Evolutionary conservation across 1,284 basidiomycete genomes (phyloP).

Genomic region (Amylostereum areolatum): DNA sequence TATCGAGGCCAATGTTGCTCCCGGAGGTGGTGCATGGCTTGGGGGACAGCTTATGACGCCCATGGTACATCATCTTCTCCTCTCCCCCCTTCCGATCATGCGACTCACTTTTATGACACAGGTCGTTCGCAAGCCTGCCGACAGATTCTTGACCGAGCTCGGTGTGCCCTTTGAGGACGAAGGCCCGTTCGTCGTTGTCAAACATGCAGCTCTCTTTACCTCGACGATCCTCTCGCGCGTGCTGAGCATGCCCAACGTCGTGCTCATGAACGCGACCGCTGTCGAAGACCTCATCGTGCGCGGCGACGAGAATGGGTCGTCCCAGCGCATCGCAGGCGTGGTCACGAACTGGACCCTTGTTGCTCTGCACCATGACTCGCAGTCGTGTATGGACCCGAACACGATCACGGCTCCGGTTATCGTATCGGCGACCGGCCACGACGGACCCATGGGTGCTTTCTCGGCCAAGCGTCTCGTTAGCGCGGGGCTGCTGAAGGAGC

Average conservation of each 20-base stretch:
- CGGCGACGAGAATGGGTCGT: constrained; percentile 43
- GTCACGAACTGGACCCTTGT: constrained; percentile 87
- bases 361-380: constrained; percentile 75
- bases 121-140: constrained; percentile 79
- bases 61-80: constrained; percentile 44
- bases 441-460: constrained; percentile 85
- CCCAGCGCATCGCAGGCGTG: constrained; percentile 73
- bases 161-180: constrained; percentile 81
- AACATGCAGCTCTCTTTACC: constrained; percentile 80
- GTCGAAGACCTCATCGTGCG: constrained; percentile 75
- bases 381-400: constrained; percentile 85
- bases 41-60: constrained; percentile 82
- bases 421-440: constrained; percentile 66
- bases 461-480: constrained; percentile 79
- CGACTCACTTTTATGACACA: constrained; percentile 16
- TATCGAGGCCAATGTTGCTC: constrained; percentile 77
- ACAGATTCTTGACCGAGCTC: constrained; percentile 68
- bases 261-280: constrained; percentile 72
- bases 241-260: constrained; percentile 68
- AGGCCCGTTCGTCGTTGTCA: constrained; percentile 74
- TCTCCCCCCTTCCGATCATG: neutral
- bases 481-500: constrained; percentile 68
- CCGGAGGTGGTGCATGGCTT: constrained; percentile 78
- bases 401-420: constrained; percentile 79
- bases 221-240: constrained; percentile 74